Base-by-base conservation (phyloP, 345 rosid species). In the Limnanthes douglasii region DNA sequence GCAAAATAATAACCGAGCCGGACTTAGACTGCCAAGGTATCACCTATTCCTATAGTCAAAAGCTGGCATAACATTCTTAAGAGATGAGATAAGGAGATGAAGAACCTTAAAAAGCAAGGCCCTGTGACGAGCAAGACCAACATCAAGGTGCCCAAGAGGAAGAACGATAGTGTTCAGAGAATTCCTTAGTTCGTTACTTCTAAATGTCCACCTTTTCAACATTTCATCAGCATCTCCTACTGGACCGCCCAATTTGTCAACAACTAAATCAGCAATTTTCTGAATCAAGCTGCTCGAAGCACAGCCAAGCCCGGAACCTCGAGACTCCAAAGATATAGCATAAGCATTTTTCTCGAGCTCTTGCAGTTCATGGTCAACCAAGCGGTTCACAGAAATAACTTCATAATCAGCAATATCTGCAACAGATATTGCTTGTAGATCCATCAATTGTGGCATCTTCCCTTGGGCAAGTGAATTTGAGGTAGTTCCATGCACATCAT, bases 81-180 rank as follows among this genome's bases (percentile, higher is more conserved):
- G 8, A 13, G 29, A 36, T 24, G 14, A 40, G 40, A 9, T 21
- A 29, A 50, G 28, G 46, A 21, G 4, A 42, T 19, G 15, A 19
- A 46, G 32, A 57, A 86, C 97, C 97, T 86, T 86, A 59, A 86
- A 86, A 51, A 86, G 95, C 65, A 82, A 57, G 50, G 97, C 97
- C 61, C 97, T 59, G 50, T 86, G 97, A 24, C 94, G 88, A 53
- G 97, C 86, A 53, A 86, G 86, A 48, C 97, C 97, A 42, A 82
- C 64, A 56, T 82, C 77, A 46, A 86, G 75, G 11, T 57, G 43
- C 12, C 97, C 97, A 44, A 86, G 93, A 6, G 97, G 97, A 63
- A 82, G 67, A 62, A 78, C 52, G 41, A 66, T 53, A 21, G 70
- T 49, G 33, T 69, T 73, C 51, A 75, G 64, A 42, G 72, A 67